A percentile compares a stretch with the other conserved stretches of the same genome.
These are phyloP conservation scores for Aspergillus biplanus DNA, from an alignment of 495 filamentous ascomycete genomes.

Conservation along the genomic window DNA sequence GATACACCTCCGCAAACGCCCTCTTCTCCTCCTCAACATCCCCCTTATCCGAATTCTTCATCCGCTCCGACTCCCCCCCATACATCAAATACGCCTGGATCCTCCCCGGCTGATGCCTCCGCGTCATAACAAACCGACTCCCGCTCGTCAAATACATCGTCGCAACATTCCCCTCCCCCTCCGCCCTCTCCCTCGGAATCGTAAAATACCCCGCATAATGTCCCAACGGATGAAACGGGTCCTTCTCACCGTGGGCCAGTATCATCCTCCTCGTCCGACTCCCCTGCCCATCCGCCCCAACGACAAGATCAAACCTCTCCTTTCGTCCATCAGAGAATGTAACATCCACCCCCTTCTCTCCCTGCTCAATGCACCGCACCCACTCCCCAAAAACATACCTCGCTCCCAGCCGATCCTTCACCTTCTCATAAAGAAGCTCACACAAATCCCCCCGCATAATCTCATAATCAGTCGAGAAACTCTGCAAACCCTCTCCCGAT, in stretches of 20 bases:
- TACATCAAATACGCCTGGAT: constrained; percentile 27
- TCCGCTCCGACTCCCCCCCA: constrained; percentile 18
- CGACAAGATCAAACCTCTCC: constrained; percentile 50
- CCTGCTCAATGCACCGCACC: constrained; percentile 30
- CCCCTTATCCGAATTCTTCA: constrained; percentile 21
- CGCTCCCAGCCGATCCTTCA: constrained; percentile 20
- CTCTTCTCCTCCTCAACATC: constrained; percentile 38
- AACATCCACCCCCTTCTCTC: constrained; percentile 35
- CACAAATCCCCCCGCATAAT: constrained; percentile 52
- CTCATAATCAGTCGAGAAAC: constrained; percentile 48
- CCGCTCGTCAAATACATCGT: constrained; percentile 29
- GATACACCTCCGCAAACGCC: constrained; percentile 41
- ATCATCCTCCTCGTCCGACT: constrained; percentile 28
- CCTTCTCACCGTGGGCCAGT: not conserved
- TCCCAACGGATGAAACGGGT: constrained; percentile 25
- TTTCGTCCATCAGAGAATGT: constrained; percentile 40
- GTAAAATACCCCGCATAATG: constrained; percentile 45
- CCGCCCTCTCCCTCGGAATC: constrained; percentile 26
- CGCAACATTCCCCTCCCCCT: not conserved
- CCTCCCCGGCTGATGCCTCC: constrained; percentile 37
- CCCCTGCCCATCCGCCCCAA: constrained; percentile 54
- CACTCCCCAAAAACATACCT: constrained; percentile 42
- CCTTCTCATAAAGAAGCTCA: constrained; percentile 38
- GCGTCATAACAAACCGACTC: constrained; percentile 38
- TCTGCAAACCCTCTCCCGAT: constrained; percentile 30